Evolutionary conservation across 1,284 basidiomycete genomes (phyloP).

Genomic region (Kalmanozyma brasiliensis): DNA sequence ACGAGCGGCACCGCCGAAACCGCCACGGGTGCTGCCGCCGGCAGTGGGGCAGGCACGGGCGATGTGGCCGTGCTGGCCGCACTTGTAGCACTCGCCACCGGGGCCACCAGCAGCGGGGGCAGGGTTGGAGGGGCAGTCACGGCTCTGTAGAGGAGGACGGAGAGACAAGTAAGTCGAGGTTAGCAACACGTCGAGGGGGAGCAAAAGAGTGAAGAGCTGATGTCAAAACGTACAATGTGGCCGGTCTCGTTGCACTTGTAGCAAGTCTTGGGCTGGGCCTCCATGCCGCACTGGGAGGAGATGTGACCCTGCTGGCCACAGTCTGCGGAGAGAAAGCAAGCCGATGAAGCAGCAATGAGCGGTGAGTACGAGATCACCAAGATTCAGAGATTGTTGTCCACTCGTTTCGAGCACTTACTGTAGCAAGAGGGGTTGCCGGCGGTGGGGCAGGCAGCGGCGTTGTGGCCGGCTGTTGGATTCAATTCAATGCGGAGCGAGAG

Average conservation of each 20-base stretch:
- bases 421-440: slow-evolving; percentile 63
- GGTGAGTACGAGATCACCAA: slow-evolving; percentile 1
- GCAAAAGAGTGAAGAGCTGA: not conserved
- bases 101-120: slow-evolving; percentile 36
- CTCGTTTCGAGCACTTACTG: slow-evolving; percentile 8
- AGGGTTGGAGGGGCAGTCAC: slow-evolving; percentile 60
- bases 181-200: not conserved
- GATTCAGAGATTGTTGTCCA: not conserved
- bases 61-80: slow-evolving; percentile 60
- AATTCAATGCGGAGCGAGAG: slow-evolving; percentile 2
- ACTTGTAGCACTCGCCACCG: slow-evolving; percentile 64
- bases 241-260: slow-evolving; percentile 64
- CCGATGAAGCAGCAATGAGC: not conserved
- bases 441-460: slow-evolving; percentile 62
- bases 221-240: slow-evolving; percentile 49
- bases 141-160: slow-evolving; percentile 33
- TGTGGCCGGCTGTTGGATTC: slow-evolving; percentile 58
- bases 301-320: slow-evolving; percentile 64
- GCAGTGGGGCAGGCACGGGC: slow-evolving; percentile 61
- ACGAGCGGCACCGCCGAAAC: slow-evolving; percentile 35
- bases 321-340: slow-evolving; percentile 28
- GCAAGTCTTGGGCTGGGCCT: slow-evolving; percentile 64
- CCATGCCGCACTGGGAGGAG: slow-evolving; percentile 60
- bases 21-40: slow-evolving; percentile 29
- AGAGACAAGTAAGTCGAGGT: too few species aligned